Percentiles rank a stretch among this genome's conserved stretches.
These are phyloP conservation scores for Hymenoscyphus occultus DNA, from an alignment of 2,329 filamentous ascomycete genomes.

Conservation along the genomic window DNA sequence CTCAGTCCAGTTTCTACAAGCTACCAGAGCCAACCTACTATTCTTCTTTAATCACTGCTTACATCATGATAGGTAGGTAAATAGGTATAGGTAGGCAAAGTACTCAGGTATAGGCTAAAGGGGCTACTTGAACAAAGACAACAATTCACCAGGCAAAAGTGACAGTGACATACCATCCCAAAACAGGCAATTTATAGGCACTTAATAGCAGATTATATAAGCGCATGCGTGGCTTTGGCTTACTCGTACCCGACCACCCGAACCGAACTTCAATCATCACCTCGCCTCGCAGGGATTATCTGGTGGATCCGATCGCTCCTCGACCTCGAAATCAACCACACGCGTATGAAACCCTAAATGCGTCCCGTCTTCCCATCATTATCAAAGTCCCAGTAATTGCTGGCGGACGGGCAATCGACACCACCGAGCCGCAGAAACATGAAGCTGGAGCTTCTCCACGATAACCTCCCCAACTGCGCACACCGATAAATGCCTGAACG, in stretches of 20 bases:
- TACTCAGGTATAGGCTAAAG: too few relatives aligned
- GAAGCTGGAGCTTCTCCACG: slow-evolving; percentile 17
- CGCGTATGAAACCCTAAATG: background rate
- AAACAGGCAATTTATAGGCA: too few relatives aligned
- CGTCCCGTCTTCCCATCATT: background rate
- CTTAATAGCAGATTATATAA: background rate
- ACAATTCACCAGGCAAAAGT: too few relatives aligned
- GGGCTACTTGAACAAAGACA: too few relatives aligned
- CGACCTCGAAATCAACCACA: slow-evolving; percentile 11
- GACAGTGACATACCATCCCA: too few relatives aligned
- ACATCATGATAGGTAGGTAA: too few relatives aligned
- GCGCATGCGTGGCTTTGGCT: background rate
- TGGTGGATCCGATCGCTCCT: slow-evolving; percentile 1
- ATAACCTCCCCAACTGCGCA: slow-evolving; percentile 9
- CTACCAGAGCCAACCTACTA: too few relatives aligned
- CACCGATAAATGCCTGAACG: slow-evolving; percentile 27
- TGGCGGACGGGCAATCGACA: slow-evolving; percentile 2
- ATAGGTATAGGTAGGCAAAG: too few relatives aligned
- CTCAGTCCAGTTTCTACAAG: background rate
- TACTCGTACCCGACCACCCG: background rate
- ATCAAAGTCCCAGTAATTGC: background rate
- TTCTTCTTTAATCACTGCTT: too few relatives aligned
- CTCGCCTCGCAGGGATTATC: background rate
- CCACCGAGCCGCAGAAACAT: slow-evolving; percentile 19
- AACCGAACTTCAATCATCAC: background rate